Base-by-base conservation (phyloP, 1,284 basidiomycete genomes). In the Ganoderma boninense region DNA sequence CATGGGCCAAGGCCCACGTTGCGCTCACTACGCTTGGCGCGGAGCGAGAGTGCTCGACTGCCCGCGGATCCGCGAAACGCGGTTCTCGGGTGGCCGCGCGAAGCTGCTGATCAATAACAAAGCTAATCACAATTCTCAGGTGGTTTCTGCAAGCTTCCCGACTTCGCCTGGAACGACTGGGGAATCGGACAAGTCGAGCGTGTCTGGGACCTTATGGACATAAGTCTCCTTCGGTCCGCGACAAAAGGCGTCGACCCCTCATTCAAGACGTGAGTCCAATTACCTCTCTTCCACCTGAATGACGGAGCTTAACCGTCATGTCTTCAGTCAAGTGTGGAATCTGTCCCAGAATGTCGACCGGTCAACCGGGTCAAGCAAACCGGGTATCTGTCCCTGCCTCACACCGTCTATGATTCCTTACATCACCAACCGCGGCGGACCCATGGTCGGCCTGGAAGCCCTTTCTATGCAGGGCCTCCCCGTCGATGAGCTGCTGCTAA, bases 371-470 rank as follows among this genome's bases (percentile, higher is more conserved):
- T 92, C 94, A 0, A 90, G 88, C 69, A 92, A 91, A 79, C 85
- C 92, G 1, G 97, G 96, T 10, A 94, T 97, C 61, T 95, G 93
- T 69, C 95, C 95, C 1, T 98, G 97, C 80, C 87, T 98, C 23
- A 98, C 97, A 0, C 97, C 97, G 0, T 93, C 95, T 44, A 98
- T 98, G 94, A 98, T 98, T 73, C 95, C 97, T 0, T 98, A 96
- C 79, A 93, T 98, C 77, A 96, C 97, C 40, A 96, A 95, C 77
- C 95, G 97, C 64, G 97, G 97, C 52, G 97, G 97, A n/a, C 97
- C 97, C 3, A 94, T 98, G 89, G 92, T 97, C 18, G 97, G 97
- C 11, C 83, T 97, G 43, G 97, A 98, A 79, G 97, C 97, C 0
- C 85, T 98, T 32, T 94, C 95, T 4, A 92, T 98, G 84, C 97